Evolutionary conservation across 192 early-diverging fungal genomes (phyloP).

Genomic region (Coemansia sp.): DNA sequence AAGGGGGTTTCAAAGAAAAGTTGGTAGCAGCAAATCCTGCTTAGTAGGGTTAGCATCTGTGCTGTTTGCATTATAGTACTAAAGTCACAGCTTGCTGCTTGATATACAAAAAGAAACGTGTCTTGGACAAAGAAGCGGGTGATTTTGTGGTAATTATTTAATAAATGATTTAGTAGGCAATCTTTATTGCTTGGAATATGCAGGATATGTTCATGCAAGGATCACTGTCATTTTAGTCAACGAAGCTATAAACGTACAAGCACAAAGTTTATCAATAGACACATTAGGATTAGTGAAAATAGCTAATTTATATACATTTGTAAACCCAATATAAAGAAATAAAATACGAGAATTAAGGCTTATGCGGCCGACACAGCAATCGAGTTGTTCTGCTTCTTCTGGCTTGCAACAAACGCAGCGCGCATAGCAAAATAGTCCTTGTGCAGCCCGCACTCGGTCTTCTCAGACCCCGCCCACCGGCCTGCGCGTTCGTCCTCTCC

Average conservation of each 20-base stretch:
- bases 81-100: neutral
- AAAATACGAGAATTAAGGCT: neutral
- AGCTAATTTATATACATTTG: neutral
- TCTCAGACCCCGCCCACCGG: slow-evolving; percentile 82
- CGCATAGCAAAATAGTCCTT: slow-evolving; percentile 97
- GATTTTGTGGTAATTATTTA: too few species aligned
- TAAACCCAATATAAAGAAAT: neutral
- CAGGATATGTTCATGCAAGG: too few species aligned
- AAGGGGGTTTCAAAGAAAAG: neutral
- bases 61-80: neutral
- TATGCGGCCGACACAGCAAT: too few species aligned
- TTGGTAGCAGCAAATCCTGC: too few species aligned
- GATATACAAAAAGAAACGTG: too few species aligned
- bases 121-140: too few species aligned
- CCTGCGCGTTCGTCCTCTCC: slow-evolving; percentile 80
- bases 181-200: too few species aligned
- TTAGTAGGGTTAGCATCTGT: too few species aligned
- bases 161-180: too few species aligned
- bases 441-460: slow-evolving; percentile 94
- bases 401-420: slow-evolving; percentile 68
- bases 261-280: neutral
- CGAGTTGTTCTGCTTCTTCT: slow-evolving; percentile 60
- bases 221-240: too few species aligned
- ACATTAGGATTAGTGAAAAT: neutral
- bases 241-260: too few species aligned